Evolutionary conservation across 2,329 filamentous ascomycete genomes (phyloP), one percentile per base, ranked within the genome.

Genomic region (Sporothrix sp.): DNA sequence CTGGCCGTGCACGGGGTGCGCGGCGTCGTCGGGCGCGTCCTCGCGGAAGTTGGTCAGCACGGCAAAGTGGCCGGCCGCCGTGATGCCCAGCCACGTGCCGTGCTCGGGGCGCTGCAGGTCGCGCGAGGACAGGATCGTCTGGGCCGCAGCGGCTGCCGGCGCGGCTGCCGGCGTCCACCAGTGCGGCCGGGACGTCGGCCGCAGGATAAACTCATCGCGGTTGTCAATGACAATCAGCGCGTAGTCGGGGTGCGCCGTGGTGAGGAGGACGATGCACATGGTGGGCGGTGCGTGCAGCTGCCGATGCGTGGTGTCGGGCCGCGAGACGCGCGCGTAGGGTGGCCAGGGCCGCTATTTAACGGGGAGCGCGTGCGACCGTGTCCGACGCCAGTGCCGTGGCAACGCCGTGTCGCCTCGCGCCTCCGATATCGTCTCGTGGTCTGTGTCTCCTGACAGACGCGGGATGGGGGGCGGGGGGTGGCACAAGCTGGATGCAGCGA

Each of bases 211-310:
- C 63, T 84, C 85, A 69, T 91, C 86, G 59, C 86, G 78, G 65
- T 91, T 91, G 68, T 89, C 80, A 62, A 89, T 71, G 54, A 87
- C 68, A 59, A 91, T 84, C 54, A 90, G 73, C 23, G 83, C 75
- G 66, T 90, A 90, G 57, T 76, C 71, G 9, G 86, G 85, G 62
- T 90, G 85, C 40, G 82, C 75, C 16, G 85, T 90, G 23, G 85
- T 87, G 52, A 87, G 70, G 40, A 90, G 71, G 44, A 81, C 82
- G 67, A 90, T 89, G 63, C 86, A 90, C 85, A 90, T 90, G 51
- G 54, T 13, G 28, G 27, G 23, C 11, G 8, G 30, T 20, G 23
- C 10, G 25, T 35, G 11, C 4, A 9, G 36, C 10, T 28, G 25
- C 6, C 10, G 25, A 28, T 28, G 25, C 10, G 6, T 28, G 25